These are phyloP conservation scores for Piper longum DNA, from an alignment of 164 flowering plant genomes.

Conservation along the genomic window DNA sequence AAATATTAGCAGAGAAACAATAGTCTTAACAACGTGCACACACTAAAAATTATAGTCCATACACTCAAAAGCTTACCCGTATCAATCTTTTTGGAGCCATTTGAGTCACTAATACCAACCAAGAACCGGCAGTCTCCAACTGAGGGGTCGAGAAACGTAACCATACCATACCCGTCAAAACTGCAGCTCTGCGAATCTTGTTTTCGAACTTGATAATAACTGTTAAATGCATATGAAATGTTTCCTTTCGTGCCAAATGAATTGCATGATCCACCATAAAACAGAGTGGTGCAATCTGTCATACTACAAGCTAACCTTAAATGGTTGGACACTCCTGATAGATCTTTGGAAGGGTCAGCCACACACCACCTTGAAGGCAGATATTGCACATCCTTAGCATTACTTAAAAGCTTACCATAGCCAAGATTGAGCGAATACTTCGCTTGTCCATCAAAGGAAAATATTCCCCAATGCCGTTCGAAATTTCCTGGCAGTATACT, in stretches of 20 bases:
- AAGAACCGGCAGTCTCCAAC: conserved; percentile 79
- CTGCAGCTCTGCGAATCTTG: conserved; percentile 64
- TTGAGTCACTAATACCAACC: conserved; percentile 47
- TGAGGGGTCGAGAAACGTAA: conserved; percentile 77
- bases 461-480: conserved; percentile 95
- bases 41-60: not conserved
- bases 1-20: not conserved
- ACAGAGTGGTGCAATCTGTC: conserved; percentile 81
- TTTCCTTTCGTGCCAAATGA: conserved; percentile 74
- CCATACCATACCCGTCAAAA: conserved; percentile 81
- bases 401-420: conserved; percentile 42
- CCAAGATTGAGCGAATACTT: conserved; percentile 72
- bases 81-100: not conserved
- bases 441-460: conserved; percentile 86
- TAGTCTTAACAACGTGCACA: not conserved
- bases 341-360: conserved; percentile 57
- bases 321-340: conserved; percentile 46
- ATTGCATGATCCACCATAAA: conserved; percentile 81
- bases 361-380: conserved; percentile 91
- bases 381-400: conserved; percentile 63
- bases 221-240: conserved; percentile 84
- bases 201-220: conserved; percentile 74
- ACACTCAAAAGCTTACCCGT: not conserved
- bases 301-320: conserved; percentile 59
- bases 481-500: conserved; percentile 70